Percentiles rank a stretch among this genome's conserved stretches.
Conservation (phyloP, 495 filamentous ascomycete species). For the Aspergillus nanangensis region DNA sequence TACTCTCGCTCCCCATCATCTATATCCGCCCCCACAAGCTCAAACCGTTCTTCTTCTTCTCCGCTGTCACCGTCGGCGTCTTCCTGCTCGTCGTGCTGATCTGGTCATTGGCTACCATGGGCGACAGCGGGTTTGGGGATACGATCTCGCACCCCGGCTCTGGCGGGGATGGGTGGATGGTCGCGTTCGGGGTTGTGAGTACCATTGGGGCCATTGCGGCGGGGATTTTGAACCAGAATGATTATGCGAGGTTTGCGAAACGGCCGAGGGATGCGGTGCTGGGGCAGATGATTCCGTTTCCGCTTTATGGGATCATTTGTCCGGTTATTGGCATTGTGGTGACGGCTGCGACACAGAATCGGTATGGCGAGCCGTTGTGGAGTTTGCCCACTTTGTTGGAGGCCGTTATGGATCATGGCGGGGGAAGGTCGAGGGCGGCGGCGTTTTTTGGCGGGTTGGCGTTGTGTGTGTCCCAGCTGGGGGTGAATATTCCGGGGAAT, state of each 20-base stretch:
- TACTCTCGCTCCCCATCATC: constrained; percentile 13
- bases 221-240: constrained; percentile 21
- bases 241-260: constrained; percentile 20
- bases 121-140: constrained; percentile 7
- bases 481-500: constrained; percentile 31
- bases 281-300: constrained; percentile 16
- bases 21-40: constrained; percentile 15
- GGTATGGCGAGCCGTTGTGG: constrained; percentile 36
- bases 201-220: constrained; percentile 16
- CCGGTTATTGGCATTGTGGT: constrained; percentile 34
- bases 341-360: constrained; percentile 26
- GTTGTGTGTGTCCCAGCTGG: constrained; percentile 29
- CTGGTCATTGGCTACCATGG: constrained; percentile 14
- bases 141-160: background rate
- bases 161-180: constrained; percentile 7
- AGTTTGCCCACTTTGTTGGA: constrained; percentile 33
- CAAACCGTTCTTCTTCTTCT: constrained; percentile 9
- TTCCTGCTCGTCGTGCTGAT: constrained; percentile 11
- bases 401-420: constrained; percentile 24
- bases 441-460: constrained; percentile 42
- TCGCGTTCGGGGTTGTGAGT: constrained; percentile 16
- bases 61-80: constrained; percentile 7
- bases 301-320: constrained; percentile 20
- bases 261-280: constrained; percentile 16
- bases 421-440: constrained; percentile 29